phyloP scores from a whole-genome alignment of 176 grass and related monocot species.

The Secale cereale region DNA sequence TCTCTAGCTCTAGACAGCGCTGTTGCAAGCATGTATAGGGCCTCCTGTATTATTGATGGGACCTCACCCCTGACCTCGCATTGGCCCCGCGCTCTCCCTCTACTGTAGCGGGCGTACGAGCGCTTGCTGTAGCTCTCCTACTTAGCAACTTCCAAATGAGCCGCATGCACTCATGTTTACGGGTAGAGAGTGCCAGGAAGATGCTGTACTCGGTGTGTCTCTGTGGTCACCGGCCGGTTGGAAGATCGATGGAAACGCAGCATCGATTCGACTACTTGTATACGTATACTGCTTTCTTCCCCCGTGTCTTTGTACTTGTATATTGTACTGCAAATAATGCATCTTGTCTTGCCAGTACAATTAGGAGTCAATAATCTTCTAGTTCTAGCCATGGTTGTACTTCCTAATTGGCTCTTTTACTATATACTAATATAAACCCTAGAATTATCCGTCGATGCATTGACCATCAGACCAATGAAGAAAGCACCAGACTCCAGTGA shows the following conservation, averaged over 20 bases:
- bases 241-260: not conserved
- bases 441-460: not conserved
- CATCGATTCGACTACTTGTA: not conserved
- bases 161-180: conserved; percentile 11
- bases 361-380: not conserved
- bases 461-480: not conserved
- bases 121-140: too few species aligned
- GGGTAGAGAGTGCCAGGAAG: not conserved
- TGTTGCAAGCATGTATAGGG: not conserved
- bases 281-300: not conserved
- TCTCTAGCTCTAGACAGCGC: conserved; percentile 14
- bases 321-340: not conserved
- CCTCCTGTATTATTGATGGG: conserved; percentile 25
- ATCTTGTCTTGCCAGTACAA: not conserved
- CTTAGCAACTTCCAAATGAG: not conserved
- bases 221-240: conserved; percentile 10
- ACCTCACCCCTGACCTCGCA: not conserved
- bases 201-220: not conserved
- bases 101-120: not conserved
- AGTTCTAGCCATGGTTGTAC: not conserved
- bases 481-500: not conserved
- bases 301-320: not conserved
- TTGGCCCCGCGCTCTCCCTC: not conserved
- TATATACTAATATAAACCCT: too few species aligned
- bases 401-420: not conserved